phyloP scores from a whole-genome alignment of 176 grass and related monocot genomes.

The Bolboschoenus planiculmis region DNA sequence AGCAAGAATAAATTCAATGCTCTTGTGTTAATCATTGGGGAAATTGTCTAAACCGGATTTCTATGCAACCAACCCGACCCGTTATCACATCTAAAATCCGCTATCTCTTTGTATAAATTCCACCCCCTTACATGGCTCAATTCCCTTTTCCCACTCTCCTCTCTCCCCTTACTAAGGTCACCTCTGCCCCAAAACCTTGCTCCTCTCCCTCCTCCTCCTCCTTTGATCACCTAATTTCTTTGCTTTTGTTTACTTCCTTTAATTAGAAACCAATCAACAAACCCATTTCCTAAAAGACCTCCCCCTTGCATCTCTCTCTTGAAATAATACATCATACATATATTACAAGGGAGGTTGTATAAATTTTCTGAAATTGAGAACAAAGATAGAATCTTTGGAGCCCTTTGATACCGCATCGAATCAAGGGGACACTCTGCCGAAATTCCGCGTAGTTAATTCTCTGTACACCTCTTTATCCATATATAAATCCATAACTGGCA shows the following conservation, averaged over 20 bases:
- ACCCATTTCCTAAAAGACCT: neutral
- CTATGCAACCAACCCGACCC: neutral
- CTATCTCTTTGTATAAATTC: conserved; percentile 55
- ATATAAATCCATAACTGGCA: conserved; percentile 1
- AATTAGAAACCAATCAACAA: conserved; percentile 1
- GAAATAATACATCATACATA: neutral
- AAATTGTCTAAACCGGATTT: neutral
- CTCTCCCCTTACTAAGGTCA: conserved; percentile 39
- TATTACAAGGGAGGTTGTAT: conserved; percentile 30
- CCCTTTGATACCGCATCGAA: neutral
- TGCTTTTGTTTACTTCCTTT: no score
- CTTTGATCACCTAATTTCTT: no score
- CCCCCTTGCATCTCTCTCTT: neutral
- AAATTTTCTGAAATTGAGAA: conserved; percentile 14
- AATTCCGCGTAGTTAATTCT: conserved; percentile 22
- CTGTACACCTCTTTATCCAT: neutral
- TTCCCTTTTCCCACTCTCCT: conserved; percentile 83
- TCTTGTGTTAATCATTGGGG: neutral
- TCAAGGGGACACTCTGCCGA: conserved; percentile 31
- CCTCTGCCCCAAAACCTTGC: neutral
- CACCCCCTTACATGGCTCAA: conserved; percentile 46
- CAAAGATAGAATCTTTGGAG: neutral
- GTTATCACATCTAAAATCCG: neutral
- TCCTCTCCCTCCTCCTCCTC: neutral
- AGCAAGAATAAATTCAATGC: neutral